These are phyloP conservation scores for Phaseolus coccineus DNA, from an alignment of 331 rosid genomes.

Conservation along the genomic window DNA sequence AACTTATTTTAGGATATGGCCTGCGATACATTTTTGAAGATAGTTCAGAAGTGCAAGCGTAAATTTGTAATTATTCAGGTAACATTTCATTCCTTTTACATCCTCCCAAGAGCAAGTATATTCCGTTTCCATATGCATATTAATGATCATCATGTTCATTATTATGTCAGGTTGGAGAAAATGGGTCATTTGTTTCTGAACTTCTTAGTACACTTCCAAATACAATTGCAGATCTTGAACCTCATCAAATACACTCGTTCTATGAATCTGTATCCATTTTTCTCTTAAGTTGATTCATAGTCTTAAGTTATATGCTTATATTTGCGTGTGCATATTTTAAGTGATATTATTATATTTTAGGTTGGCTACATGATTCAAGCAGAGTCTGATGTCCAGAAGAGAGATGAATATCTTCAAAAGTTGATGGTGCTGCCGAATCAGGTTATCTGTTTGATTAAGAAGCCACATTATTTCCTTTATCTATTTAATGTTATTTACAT, in stretches of 20 bases:
- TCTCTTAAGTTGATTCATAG: slow-evolving; percentile 9
- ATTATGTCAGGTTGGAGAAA: slow-evolving; percentile 83
- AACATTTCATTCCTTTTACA: not conserved
- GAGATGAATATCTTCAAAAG: slow-evolving; percentile 87
- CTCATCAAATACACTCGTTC: slow-evolving; percentile 89
- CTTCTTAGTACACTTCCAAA: slow-evolving; percentile 79
- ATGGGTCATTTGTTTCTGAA: slow-evolving; percentile 91
- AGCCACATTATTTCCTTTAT: slow-evolving; percentile 5
- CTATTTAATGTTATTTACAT: slow-evolving; percentile 4
- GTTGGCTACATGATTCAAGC: slow-evolving; percentile 95
- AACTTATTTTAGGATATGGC: slow-evolving; percentile 91
- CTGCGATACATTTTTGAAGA: slow-evolving; percentile 91
- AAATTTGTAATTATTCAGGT: slow-evolving; percentile 94
- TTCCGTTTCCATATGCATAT: not conserved
- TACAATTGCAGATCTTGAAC: slow-evolving; percentile 89
- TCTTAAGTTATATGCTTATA: not conserved
- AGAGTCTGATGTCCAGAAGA: slow-evolving; percentile 83
- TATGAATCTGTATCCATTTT: slow-evolving; percentile 80
- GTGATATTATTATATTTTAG: slow-evolving; percentile 49
- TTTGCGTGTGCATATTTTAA: not conserved
- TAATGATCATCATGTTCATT: not conserved
- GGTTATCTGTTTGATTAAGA: slow-evolving; percentile 55
- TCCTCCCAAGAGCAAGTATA: not conserved
- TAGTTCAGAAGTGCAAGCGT: slow-evolving; percentile 91
- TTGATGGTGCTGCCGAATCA: slow-evolving; percentile 92